Evolutionary conservation across 2,329 filamentous ascomycete genomes (phyloP), one percentile per base, ranked within the genome.

Genomic region (Trichophyton simii): DNA sequence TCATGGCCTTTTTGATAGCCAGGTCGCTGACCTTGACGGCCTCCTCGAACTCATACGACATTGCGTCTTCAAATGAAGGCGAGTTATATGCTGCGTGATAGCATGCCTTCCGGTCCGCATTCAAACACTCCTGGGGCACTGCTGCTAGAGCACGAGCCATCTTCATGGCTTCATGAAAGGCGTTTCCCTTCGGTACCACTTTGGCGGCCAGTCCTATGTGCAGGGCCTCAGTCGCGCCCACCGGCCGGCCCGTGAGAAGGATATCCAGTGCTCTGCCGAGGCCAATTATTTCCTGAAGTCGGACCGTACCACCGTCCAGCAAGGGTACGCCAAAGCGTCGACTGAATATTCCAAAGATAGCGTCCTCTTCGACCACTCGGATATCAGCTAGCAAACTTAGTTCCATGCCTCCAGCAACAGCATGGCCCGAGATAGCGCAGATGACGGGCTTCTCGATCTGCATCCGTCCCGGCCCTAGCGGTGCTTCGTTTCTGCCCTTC

Each of bases 331-430:
- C 80, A 66, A 74, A 81, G 1, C 80, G 75, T 1, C 82, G 73
- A 67, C 79, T 82, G 65, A 83, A 83, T 2, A 84, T 77, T 1
- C 81, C 81, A 59, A 83, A 81, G 0, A 81, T 67, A 3, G 79
- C 78, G 48, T 79, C 77, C 60, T 81, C 77, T 62, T 83, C 80
- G 0, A 75, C 78, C 0, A 83, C 73, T 1, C 81, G 76, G 59
- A 83, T 71, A 65, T 84, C 82, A 0, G 73, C 81, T 0, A 83
- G 67, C 0, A 83, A 73, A 50, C 76, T 77, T 7, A 83, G 70
- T 67, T 83, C 81, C 0, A 83, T 73, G 0, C 79, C 79, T 0
- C 79, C 80, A 0, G 81, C 81, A 0, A 83, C 81, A 0, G 81
- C 80, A 62, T 81, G 75, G 1, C 80, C 80, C 0, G 79, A 72